A percentile compares a stretch with the other conserved stretches of the same genome.
These are phyloP conservation scores for Alternaria panax DNA, from an alignment of 2,329 filamentous ascomycete genomes.

Conservation along the genomic window DNA sequence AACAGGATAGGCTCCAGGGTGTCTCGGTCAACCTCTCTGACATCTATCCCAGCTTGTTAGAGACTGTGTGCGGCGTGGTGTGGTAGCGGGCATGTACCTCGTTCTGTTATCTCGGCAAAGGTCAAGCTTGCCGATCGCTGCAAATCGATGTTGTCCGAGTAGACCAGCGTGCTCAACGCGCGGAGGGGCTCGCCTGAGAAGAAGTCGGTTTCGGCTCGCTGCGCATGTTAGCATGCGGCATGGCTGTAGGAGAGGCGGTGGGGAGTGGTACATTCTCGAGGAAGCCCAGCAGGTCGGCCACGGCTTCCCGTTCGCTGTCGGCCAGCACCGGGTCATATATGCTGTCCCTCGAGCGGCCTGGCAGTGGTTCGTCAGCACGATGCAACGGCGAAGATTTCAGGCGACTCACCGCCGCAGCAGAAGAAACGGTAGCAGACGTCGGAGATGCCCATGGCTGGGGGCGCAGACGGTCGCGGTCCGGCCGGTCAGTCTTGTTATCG, in stretches of 20 bases:
- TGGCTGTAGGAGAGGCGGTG: conserved; percentile 8
- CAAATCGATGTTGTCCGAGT: conserved; percentile 97
- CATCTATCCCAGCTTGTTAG: conserved; percentile 68
- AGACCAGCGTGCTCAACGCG: conserved; percentile 93
- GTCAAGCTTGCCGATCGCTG: conserved; percentile 97
- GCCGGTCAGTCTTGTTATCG: conserved; percentile 14
- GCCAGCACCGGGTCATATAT: conserved; percentile 72
- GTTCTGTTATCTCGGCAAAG: conserved; percentile 97
- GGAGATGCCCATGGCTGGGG: conserved; percentile 45
- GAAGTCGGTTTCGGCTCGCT: conserved; percentile 98
- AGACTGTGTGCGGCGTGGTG: not conserved
- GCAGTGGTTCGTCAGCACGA: conserved; percentile 26
- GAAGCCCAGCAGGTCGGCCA: conserved; percentile 92
- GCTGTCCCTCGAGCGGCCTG: conserved; percentile 57
- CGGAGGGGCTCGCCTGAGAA: conserved; percentile 94
- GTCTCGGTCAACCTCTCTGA: conserved; percentile 91
- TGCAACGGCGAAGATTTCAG: conserved; percentile 1
- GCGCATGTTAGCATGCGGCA: conserved; percentile 45
- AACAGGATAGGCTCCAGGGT: conserved; percentile 96
- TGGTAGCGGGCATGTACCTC: conserved; percentile 68
- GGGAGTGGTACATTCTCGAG: conserved; percentile 81
- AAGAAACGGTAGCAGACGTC: conserved; percentile 42
- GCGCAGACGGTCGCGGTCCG: conserved; percentile 37
- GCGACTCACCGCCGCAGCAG: conserved; percentile 49
- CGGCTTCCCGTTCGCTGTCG: conserved; percentile 95